phyloP scores from a whole-genome alignment of 202 grass and related monocot species.

The Schoenoplectus tabernaemontani region DNA sequence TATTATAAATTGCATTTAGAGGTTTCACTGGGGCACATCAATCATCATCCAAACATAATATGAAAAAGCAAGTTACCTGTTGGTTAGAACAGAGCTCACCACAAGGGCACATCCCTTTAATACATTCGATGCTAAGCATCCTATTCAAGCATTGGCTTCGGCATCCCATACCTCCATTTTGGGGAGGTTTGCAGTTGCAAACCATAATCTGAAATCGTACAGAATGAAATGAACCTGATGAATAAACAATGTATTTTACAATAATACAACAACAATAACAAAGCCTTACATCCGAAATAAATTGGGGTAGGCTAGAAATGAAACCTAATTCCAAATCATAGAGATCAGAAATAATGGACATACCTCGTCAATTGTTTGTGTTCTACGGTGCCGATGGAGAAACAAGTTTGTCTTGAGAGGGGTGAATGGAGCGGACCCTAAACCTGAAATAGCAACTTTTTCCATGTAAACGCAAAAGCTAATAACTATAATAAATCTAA shows the following conservation, averaged over 20 bases:
- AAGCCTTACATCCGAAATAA: no score
- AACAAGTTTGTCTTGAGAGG: slow-evolving; percentile 57
- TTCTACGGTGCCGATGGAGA: slow-evolving; percentile 63
- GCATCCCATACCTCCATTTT: slow-evolving; percentile 64
- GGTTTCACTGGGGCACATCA: not conserved
- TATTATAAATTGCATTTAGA: not conserved
- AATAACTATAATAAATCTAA: slow-evolving; percentile 21
- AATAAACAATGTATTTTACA: slow-evolving; percentile 16
- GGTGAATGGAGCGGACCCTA: slow-evolving; percentile 44
- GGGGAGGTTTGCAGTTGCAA: slow-evolving; percentile 70
- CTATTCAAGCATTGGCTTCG: slow-evolving; percentile 89
- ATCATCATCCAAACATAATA: slow-evolving; percentile 21
- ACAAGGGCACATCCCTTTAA: slow-evolving; percentile 81
- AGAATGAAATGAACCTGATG: slow-evolving; percentile 21
- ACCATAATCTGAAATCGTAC: slow-evolving; percentile 76
- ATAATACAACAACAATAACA: not conserved
- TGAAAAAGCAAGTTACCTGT: slow-evolving; percentile 37
- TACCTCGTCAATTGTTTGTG: slow-evolving; percentile 94
- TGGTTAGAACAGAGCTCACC: slow-evolving; percentile 88
- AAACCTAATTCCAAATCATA: no score
- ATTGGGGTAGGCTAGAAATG: no score
- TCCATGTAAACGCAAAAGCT: slow-evolving; percentile 24
- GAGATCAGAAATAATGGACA: slow-evolving; percentile 7
- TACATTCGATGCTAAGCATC: slow-evolving; percentile 84
- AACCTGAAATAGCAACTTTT: slow-evolving; percentile 44